These are phyloP conservation scores for Hanseniaspora pseudoguilliermondii DNA, from an alignment of 805 yeast genomes.

Conservation along the genomic window DNA sequence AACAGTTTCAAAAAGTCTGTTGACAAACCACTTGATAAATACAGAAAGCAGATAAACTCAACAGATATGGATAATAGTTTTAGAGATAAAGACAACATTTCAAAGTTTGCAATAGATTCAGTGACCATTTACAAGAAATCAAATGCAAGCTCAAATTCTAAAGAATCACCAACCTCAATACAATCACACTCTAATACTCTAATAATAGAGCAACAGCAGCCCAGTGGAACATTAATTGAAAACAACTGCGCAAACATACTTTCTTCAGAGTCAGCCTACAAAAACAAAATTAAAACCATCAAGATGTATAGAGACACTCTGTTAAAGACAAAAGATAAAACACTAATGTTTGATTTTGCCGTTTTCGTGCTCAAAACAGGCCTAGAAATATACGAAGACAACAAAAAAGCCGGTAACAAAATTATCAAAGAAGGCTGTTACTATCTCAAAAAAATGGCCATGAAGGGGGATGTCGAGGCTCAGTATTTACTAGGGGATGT, in stretches of 20 bases:
- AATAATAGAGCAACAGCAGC: background rate
- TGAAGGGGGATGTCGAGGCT: slow-evolving; percentile 75
- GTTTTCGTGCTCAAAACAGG: slow-evolving; percentile 83
- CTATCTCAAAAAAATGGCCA: slow-evolving; percentile 57
- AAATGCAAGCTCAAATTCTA: background rate
- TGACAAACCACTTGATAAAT: too few species aligned
- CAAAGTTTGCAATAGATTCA: background rate
- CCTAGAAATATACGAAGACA: slow-evolving; percentile 32
- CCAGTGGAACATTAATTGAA: background rate
- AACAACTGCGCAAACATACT: background rate
- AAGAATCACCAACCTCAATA: background rate
- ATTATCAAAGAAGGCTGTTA: slow-evolving; percentile 65
- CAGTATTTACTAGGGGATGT: slow-evolving; percentile 90
- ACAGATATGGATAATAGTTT: background rate
- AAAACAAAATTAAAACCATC: slow-evolving; percentile 28
- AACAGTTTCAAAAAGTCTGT: background rate
- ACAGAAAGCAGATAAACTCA: too few species aligned
- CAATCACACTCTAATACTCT: background rate
- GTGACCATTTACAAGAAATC: background rate
- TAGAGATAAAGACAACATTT: background rate
- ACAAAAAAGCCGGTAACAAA: slow-evolving; percentile 31
- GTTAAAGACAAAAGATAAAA: slow-evolving; percentile 64
- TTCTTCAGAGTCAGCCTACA: slow-evolving; percentile 21
- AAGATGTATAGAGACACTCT: slow-evolving; percentile 43
- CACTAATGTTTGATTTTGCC: slow-evolving; percentile 78